Base-by-base conservation (phyloP, 2,329 filamentous ascomycete species). In the Pseudogymnoascus sp. region DNA sequence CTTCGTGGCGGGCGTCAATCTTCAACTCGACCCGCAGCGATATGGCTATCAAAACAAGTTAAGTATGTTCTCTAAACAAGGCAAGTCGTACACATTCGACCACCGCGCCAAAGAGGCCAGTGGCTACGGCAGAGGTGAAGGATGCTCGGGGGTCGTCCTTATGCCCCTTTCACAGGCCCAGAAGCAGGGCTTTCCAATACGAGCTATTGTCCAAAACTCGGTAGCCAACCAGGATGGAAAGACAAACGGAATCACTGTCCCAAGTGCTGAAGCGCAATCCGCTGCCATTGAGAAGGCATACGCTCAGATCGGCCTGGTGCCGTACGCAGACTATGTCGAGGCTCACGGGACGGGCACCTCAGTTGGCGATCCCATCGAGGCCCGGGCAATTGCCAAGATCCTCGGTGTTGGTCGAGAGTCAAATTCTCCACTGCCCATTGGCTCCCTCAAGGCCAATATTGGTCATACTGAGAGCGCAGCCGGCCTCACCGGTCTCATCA, bases 161-260 rank as follows among this genome's bases (percentile, higher is more conserved):
- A 30, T 30, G 28, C 28, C 28, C 28, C 28, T 30, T 30, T 30
- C 28, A 30, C 28, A 30, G 72, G 73, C 1, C 74, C 79, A 37
- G 83, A 83, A 62, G 8, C 80, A 80, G 63, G 71, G 69, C 0
- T 61, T 80, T 63, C 69, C 69, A 0, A 75, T 80, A 22, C 71
- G 75, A 3, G 75, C 74, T 1, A 67, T 80, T 78, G 8, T 30
- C 28, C 28, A 3, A 30, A 2, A 77, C 80, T 33, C 68, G 73
- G 33, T 12, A 36, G 33, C 33, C 33, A 36, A 36, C 28, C 28
- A 81, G 62, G 84, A 87, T 65, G 85, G 85, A 2, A 72, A 76
- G 15, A 85, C 83, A 0, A 74, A 66, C n/a, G 81, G 81, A 0
- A 78, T 84, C 63, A 83, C 81, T 0, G 75, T 81, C 69, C 82